phyloP scores from a whole-genome alignment of 805 yeast genomes.

The Blastobotrys peoriensis region DNA sequence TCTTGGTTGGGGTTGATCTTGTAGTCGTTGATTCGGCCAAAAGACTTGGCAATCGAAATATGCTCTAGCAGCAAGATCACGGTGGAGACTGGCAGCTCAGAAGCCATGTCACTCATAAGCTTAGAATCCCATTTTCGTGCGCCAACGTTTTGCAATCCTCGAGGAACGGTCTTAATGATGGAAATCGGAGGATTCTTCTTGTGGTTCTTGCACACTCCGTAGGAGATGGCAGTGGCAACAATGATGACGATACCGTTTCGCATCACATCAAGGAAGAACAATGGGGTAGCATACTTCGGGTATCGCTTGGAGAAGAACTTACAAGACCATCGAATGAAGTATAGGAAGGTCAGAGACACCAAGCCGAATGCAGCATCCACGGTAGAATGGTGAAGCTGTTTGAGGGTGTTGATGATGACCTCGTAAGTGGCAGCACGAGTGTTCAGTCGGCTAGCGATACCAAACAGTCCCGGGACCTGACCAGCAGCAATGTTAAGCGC shows the following conservation, averaged over 20 bases:
- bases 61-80: conserved; percentile 83
- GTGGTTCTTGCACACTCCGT: conserved; percentile 59
- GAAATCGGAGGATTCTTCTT: conserved; percentile 43
- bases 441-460: conserved; percentile 56
- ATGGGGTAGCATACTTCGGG: conserved; percentile 50
- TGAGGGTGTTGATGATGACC: conserved; percentile 65
- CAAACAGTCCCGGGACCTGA: conserved; percentile 83
- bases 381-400: conserved; percentile 61
- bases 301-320: conserved; percentile 55
- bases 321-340: conserved; percentile 61
- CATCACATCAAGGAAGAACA: conserved; percentile 68
- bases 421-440: conserved; percentile 65
- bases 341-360: conserved; percentile 64
- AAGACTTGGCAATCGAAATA: conserved; percentile 88
- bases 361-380: conserved; percentile 89
- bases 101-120: conserved; percentile 53
- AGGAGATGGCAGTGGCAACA: conserved; percentile 75
- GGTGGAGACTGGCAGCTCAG: conserved; percentile 79
- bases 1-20: conserved; percentile 91
- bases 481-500: conserved; percentile 79
- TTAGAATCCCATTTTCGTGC: conserved; percentile 60
- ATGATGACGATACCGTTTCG: conserved; percentile 79
- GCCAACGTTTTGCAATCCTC: conserved; percentile 75
- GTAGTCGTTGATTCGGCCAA: conserved; percentile 88
- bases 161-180: conserved; percentile 72